Evolutionary conservation across 2,329 filamentous ascomycete genomes (phyloP), one percentile per base, ranked within the genome.

Genomic region (Xylaria polymorpha): DNA sequence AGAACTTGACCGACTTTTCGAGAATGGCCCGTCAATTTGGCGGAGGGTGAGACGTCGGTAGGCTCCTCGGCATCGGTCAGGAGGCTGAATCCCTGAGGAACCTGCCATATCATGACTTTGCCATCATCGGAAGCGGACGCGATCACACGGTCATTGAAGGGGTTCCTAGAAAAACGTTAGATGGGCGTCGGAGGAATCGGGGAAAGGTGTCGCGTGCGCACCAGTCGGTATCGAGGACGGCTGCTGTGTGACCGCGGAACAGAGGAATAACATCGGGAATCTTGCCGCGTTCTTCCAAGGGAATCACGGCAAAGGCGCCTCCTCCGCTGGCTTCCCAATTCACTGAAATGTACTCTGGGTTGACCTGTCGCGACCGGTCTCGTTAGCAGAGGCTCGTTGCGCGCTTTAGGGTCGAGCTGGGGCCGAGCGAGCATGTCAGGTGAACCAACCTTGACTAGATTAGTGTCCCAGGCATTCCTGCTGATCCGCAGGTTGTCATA

Each of bases 381-480:
- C 46, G 72, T 75, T 66, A 75, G 74, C 64, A 61, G 32, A 62
- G 56, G 32, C 55, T 44, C 48, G 66, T 62, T 57, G 64, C 64
- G 59, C 37, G 57, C 48, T 35, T 60, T 57, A 66, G 39, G 43
- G 48, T n/a, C 39, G 29, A 57, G 12, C 58, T 44, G 53, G 22
- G 22, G 35, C 35, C 22, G 25, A 59, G 56, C 14, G 1, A n/a
- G 32, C 35, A 20, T 20, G 51, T 22, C n/a, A 22, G 10, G 37
- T 2, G 48, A 35, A 65, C 74, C 58, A 58, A 97, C 94, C 91
- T 98, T 98, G 84, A 98, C 88, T 79, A 99, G 85, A 85, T 99
- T 99, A 78, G 94, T 98, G 82, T 99, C 96, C 96, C 96, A 99
- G 65, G 96, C 96, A 90, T 99, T 99, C 83, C 92, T 93, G 79